Percentiles rank a stretch among this genome's conserved stretches.
Evolutionary conservation across 2,329 filamentous ascomycete species (phyloP).

Genomic region (Zarea fungicola): DNA sequence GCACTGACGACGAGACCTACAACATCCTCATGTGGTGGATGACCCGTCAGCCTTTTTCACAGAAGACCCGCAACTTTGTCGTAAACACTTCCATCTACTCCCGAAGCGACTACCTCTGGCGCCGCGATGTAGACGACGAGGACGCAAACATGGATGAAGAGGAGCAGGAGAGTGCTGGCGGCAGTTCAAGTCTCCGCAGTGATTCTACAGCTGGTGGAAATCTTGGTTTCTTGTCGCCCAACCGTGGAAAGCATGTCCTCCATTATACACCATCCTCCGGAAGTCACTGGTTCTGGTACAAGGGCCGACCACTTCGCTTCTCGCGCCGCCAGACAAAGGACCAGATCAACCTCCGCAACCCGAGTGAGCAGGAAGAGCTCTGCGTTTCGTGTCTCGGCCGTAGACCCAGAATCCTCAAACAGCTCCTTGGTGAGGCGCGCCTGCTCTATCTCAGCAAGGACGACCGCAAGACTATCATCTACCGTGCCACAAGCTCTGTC

Average conservation of each 20-base stretch:
- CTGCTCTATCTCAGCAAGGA: constrained; percentile 51
- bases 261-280: constrained; percentile 64
- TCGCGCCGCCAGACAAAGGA: constrained; percentile 46
- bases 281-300: constrained; percentile 64
- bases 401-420: constrained; percentile 55
- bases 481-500: constrained; percentile 47
- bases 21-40: constrained; percentile 69
- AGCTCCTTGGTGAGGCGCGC: constrained; percentile 55
- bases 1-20: constrained; percentile 67
- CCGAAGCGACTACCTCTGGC: constrained; percentile 44
- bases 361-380: constrained; percentile 54
- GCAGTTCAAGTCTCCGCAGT: too few relatives aligned
- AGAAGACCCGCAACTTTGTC: constrained; percentile 55
- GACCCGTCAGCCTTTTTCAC: constrained; percentile 55
- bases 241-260: constrained; percentile 40
- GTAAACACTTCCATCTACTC: constrained; percentile 58
- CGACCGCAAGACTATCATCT: constrained; percentile 59
- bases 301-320: constrained; percentile 52
- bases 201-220: too few relatives aligned
- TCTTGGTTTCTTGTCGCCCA: neutral
- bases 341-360: constrained; percentile 31
- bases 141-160: constrained; percentile 28
- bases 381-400: constrained; percentile 58
- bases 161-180: constrained; percentile 27
- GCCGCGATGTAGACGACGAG: constrained; percentile 41